These are phyloP conservation scores for Barbarea vulgaris DNA, from an alignment of 345 rosid genomes.

Conservation along the genomic window DNA sequence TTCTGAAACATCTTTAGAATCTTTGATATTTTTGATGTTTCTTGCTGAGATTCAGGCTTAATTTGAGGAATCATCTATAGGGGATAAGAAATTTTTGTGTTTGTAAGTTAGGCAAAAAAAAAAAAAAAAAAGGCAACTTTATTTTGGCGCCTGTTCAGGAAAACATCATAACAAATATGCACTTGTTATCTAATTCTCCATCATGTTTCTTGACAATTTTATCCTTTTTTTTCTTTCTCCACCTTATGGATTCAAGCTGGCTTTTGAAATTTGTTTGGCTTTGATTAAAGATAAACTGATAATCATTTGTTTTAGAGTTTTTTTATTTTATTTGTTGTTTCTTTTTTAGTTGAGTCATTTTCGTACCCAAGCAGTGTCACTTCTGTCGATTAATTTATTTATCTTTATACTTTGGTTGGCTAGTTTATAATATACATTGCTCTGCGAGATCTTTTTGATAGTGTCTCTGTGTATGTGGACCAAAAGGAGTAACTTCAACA, in stretches of 20 bases:
- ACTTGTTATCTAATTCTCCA: constrained; percentile 38
- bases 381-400: constrained; percentile 12
- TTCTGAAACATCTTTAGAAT: constrained; percentile 1
- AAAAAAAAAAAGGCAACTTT: constrained; percentile 24
- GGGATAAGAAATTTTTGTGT: constrained; percentile 9
- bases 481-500: constrained; percentile 36
- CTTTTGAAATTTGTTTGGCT: constrained; percentile 8
- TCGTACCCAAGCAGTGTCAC: constrained; percentile 31
- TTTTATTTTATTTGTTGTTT: background rate
- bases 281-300: constrained; percentile 1
- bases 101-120: constrained; percentile 25
- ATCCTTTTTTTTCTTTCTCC: background rate
- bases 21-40: background rate
- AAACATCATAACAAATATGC: constrained; percentile 34
- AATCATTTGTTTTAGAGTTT: constrained; percentile 17
- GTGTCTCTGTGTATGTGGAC: constrained; percentile 38
- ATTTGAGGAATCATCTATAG: constrained; percentile 37
- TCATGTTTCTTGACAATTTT: constrained; percentile 39
- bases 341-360: constrained; percentile 35
- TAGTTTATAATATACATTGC: constrained; percentile 15
- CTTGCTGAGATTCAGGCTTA: constrained; percentile 37
- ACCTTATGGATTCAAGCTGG: constrained; percentile 38
- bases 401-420: constrained; percentile 28
- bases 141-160: constrained; percentile 24
- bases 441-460: constrained; percentile 33